These are phyloP conservation scores for Zostera marina DNA, from an alignment of 116 monocot species.

Conservation along the genomic window DNA sequence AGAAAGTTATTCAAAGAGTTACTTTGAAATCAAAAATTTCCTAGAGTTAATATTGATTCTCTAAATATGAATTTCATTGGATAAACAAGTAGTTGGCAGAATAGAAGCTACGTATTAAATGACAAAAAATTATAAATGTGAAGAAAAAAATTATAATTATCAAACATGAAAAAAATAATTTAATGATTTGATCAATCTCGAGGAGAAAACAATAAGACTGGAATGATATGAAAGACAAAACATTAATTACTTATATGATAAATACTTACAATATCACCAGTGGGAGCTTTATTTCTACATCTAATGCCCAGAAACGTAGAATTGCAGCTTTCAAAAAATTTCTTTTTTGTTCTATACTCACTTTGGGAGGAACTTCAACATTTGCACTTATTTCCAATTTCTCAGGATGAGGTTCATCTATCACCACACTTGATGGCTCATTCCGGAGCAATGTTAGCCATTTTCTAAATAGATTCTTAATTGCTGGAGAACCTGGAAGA, in stretches of 20 bases:
- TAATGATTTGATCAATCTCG: neutral
- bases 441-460: constrained; percentile 5
- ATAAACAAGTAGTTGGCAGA: too few relatives aligned
- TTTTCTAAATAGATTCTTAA: constrained; percentile 9
- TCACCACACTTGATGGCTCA: neutral
- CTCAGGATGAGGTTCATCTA: neutral
- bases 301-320: constrained; percentile 9
- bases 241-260: neutral
- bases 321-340: constrained; percentile 7
- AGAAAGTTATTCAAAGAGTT: too few relatives aligned
- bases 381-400: neutral
- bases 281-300: constrained; percentile 16
- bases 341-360: neutral
- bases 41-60: too few relatives aligned
- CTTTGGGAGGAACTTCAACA: neutral
- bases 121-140: neutral
- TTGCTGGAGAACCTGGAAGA: constrained; percentile 6
- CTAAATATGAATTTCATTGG: too few relatives aligned
- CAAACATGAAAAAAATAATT: neutral
- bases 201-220: neutral
- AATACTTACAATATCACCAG: constrained; percentile 20
- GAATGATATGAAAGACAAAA: neutral
- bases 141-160: neutral
- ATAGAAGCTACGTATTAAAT: too few relatives aligned
- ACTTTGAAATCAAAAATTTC: too few relatives aligned